These are phyloP conservation scores for Aschersonia sp. DNA, from an alignment of 2,329 filamentous ascomycete species.

Conservation along the genomic window DNA sequence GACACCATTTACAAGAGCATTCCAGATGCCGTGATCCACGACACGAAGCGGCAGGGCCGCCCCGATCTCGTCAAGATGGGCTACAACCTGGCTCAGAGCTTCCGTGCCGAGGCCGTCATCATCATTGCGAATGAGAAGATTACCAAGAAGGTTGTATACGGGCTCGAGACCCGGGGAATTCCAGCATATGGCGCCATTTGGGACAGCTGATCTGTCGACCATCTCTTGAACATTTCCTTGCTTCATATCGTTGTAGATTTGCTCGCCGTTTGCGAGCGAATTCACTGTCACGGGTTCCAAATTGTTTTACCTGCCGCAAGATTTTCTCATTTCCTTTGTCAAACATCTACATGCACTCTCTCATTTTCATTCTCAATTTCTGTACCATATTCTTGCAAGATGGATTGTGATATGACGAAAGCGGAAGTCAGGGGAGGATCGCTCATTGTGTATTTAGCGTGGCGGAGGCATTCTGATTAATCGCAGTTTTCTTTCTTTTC, in stretches of 20 bases:
- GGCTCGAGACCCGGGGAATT: conserved; percentile 49
- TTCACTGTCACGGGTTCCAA: too few species aligned
- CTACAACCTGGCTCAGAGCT: conserved; percentile 39
- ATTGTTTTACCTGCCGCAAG: too few species aligned
- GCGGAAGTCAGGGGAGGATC: too few species aligned
- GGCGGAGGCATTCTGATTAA: too few species aligned
- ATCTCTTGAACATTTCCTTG: neutral
- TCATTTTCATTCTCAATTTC: neutral
- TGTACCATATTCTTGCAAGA: too few species aligned
- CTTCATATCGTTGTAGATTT: too few species aligned
- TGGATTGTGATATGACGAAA: too few species aligned
- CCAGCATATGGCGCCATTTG: conserved; percentile 62
- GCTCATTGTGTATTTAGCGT: too few species aligned
- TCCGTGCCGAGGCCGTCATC: conserved; percentile 53
- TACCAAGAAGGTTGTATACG: conserved; percentile 54
- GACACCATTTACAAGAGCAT: conserved; percentile 42
- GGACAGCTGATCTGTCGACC: conserved; percentile 28
- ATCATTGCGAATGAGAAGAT: conserved; percentile 57
- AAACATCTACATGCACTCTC: neutral
- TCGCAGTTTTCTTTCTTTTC: too few species aligned
- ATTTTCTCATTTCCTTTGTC: too few species aligned
- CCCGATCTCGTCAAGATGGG: conserved; percentile 38
- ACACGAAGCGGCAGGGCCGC: conserved; percentile 45
- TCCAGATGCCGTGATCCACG: conserved; percentile 49
- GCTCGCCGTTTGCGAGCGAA: too few species aligned